A percentile compares a stretch with the other conserved stretches of the same genome.
These are phyloP conservation scores for Geoglossum cookeanum DNA, from an alignment of 2,329 filamentous ascomycete species.

Conservation along the genomic window DNA sequence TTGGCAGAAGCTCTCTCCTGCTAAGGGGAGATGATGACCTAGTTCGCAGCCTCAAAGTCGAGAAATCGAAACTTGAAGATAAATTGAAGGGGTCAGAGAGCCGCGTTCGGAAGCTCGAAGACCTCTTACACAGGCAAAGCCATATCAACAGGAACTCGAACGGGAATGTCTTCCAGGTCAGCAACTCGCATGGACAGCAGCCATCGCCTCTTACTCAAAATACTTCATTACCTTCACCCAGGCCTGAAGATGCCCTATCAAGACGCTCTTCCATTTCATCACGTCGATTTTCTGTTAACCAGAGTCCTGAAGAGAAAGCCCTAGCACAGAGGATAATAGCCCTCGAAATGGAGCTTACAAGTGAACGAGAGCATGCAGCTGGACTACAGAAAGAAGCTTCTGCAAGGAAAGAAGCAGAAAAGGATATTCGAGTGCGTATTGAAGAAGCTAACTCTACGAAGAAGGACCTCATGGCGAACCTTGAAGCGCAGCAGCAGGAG, in stretches of 20 bases:
- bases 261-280: constrained; percentile 41
- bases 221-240: constrained; percentile 21
- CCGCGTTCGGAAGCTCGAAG: constrained; percentile 76
- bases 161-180: constrained; percentile 24
- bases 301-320: constrained; percentile 38
- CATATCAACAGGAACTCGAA: constrained; percentile 34
- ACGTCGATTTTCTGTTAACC: constrained; percentile 40
- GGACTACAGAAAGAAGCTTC: constrained; percentile 52
- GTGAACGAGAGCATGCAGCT: constrained; percentile 49
- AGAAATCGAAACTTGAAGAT: constrained; percentile 56
- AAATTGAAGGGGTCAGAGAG: constrained; percentile 71
- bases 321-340: constrained; percentile 41
- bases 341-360: constrained; percentile 60
- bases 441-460: constrained; percentile 85
- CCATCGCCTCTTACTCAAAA: constrained; percentile 12
- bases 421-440: constrained; percentile 46
- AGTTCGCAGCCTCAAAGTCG: constrained; percentile 56
- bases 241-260: constrained; percentile 26
- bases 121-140: constrained; percentile 70
- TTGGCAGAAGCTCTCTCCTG: constrained; percentile 72
- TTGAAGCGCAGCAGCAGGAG: constrained; percentile 78
- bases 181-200: constrained; percentile 32
- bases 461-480: constrained; percentile 81
- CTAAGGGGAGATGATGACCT: constrained; percentile 78
- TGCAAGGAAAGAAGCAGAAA: constrained; percentile 35